Evolutionary conservation across 73 alveolate genomes (phyloP), one percentile per base, ranked within the genome.

Genomic region (Symbiodinium pilosum): DNA sequence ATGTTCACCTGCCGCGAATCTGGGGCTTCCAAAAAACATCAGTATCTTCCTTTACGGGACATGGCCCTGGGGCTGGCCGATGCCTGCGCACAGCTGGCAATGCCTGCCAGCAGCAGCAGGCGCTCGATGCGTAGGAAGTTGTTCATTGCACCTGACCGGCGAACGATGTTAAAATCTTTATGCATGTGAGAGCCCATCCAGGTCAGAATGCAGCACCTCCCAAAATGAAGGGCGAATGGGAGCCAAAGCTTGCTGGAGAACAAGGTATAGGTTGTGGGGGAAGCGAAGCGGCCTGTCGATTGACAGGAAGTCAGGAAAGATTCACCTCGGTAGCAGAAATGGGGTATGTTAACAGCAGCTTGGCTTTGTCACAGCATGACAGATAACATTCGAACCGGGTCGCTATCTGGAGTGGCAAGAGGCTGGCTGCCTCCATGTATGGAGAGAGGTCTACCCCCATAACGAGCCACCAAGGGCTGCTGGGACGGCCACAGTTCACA

Each of bases 381-480:
- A 6, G 0, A 43, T 21, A 18, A 28, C 28, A 26, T 43, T 3
- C 32, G 42, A 42, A 73, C 89, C 97, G 71, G 52, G 97, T 7
- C 43, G 54, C 97, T 91, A 91, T 71, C 81, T 68, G 97, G 43
- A n/a, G 75, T 32, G 47, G 95, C 73, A n/a, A 20, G 97, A 91
- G 97, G 97, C 97, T 30, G 81, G 39, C 86, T 68, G 97, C 97
- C 97, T 91, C 97, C 81, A 64, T 64, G 24, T 91, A 91, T 91
- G 97, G 97, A 91, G 89, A 91, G 88, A 91, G 97, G 97, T 91
- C 85, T 91, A 91, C 97, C 88, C 97, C 97, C 97, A 91, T 88
- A 91, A 68, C 95, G 73, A 91, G 97, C 97, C 97, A 91, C 47
- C 43, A 91, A 34, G 47, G 97, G 97, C 97, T 91, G 87, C 97